phyloP scores from a whole-genome alignment of 2,329 filamentous ascomycete species.

The Neophaeococcomyces mojaviensis region DNA sequence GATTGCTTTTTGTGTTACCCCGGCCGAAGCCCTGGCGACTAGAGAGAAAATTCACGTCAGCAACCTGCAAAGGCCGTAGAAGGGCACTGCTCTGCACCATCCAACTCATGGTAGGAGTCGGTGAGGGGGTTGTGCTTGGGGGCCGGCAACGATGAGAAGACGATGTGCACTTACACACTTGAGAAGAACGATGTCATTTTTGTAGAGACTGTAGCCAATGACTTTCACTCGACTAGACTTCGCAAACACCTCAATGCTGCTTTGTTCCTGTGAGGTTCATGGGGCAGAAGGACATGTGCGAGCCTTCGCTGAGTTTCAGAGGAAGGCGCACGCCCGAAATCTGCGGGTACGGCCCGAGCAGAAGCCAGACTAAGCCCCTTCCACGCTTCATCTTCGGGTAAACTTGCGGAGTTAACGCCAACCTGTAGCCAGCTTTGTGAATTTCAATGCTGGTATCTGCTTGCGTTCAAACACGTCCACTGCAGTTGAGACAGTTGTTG shows the following conservation, averaged over 20 bases:
- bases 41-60: constrained; percentile 22
- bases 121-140: constrained; percentile 6
- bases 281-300: too few relatives aligned
- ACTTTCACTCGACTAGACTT: background rate
- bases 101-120: constrained; percentile 10
- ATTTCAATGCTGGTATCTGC: too few relatives aligned
- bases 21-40: constrained; percentile 44
- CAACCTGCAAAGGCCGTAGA: constrained; percentile 21
- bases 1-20: constrained; percentile 37
- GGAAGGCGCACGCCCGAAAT: too few relatives aligned
- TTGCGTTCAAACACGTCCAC: too few relatives aligned
- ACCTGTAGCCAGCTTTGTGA: too few relatives aligned
- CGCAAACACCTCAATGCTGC: background rate
- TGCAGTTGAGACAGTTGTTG: too few relatives aligned
- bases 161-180: constrained; percentile 38
- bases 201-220: background rate
- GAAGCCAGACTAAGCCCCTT: too few relatives aligned
- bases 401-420: too few relatives aligned
- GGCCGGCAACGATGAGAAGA: constrained; percentile 9
- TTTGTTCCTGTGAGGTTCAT: background rate
- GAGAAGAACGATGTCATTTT: constrained; percentile 44
- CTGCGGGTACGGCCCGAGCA: too few relatives aligned
- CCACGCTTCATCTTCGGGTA: too few relatives aligned
- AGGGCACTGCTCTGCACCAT: constrained; percentile 13
- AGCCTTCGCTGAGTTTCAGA: too few relatives aligned